Evolutionary conservation across 2,329 filamentous ascomycete genomes (phyloP).

Genomic region (Coniochaeta ligniaria): DNA sequence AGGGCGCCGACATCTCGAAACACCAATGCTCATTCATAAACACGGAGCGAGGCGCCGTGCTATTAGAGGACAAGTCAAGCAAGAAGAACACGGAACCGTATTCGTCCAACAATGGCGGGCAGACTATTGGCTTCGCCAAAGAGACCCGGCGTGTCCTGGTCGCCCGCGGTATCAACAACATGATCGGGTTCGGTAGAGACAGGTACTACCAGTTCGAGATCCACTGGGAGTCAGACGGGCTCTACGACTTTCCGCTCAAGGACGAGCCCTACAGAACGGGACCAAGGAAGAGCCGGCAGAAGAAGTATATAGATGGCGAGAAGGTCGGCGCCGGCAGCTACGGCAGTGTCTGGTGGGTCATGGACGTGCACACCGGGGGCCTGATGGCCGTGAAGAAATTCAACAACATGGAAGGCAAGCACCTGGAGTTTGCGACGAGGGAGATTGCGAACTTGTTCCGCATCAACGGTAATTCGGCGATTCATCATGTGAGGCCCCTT

Average conservation of each 20-base stretch:
- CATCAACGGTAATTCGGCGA: conserved; percentile 11
- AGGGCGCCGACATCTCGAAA: conserved; percentile 11
- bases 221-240: conserved; percentile 13
- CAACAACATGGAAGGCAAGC: conserved; percentile 15
- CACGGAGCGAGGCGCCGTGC: conserved; percentile 15
- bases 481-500: conserved; percentile 11
- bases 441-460: conserved; percentile 17
- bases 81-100: conserved; percentile 14
- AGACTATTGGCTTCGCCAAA: conserved; percentile 11
- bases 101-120: conserved; percentile 4
- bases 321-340: conserved; percentile 17
- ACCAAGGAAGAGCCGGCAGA: conserved; percentile 7
- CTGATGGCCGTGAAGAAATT: conserved; percentile 22
- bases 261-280: conserved; percentile 12
- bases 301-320: conserved; percentile 14
- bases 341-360: conserved; percentile 14
- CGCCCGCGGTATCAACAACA: conserved; percentile 15
- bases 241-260: conserved; percentile 12
- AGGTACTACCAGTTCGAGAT: conserved; percentile 18
- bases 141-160: conserved; percentile 15
- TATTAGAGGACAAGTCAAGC: conserved; percentile 15
- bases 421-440: conserved; percentile 16
- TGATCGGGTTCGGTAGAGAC: conserved; percentile 15
- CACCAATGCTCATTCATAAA: conserved; percentile 17
- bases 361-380: conserved; percentile 14